A percentile compares a stretch with the other conserved stretches of the same genome.
phyloP scores from a whole-genome alignment of 2,329 filamentous ascomycete species.

The Diaporthe destruens region DNA sequence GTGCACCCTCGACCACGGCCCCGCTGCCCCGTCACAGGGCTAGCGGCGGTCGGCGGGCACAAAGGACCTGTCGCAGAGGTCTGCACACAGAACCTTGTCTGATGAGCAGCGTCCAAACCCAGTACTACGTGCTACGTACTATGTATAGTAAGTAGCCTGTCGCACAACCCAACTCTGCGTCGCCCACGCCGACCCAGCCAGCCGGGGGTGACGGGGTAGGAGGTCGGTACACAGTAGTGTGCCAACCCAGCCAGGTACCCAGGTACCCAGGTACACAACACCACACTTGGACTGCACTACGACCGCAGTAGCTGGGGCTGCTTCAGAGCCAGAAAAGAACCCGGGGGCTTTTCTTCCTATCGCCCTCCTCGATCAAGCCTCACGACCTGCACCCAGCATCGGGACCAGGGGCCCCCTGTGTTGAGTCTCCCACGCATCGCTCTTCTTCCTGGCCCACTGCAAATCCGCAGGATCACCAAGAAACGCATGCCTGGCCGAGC shows the following conservation, averaged over 20 bases:
- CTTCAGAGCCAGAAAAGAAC: constrained; percentile 12
- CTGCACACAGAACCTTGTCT: constrained; percentile 4
- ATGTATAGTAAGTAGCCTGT: no score
- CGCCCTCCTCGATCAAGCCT: constrained; percentile 14
- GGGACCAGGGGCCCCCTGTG: constrained; percentile 39
- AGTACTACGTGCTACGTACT: no score
- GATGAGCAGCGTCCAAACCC: background rate
- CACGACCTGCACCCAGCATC: constrained; percentile 36
- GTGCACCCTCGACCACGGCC: no score
- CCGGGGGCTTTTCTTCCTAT: constrained; percentile 36
- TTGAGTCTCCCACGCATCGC: constrained; percentile 39
- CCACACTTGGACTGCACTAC: no score
- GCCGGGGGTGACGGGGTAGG: background rate
- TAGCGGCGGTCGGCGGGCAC: background rate
- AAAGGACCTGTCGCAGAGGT: constrained; percentile 3
- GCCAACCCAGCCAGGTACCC: no score
- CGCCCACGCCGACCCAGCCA: constrained; percentile 17
- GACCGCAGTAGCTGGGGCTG: background rate
- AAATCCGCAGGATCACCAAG: constrained; percentile 36
- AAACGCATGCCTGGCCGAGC: constrained; percentile 25
- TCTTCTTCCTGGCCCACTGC: constrained; percentile 34
- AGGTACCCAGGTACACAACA: no score
- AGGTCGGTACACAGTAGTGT: no score
- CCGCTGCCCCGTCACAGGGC: no score
- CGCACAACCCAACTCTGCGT: constrained; percentile 7